Evolutionary conservation across 306 rosid genomes (phyloP), one percentile per base, ranked within the genome.

Genomic region (Pueraria montana): DNA sequence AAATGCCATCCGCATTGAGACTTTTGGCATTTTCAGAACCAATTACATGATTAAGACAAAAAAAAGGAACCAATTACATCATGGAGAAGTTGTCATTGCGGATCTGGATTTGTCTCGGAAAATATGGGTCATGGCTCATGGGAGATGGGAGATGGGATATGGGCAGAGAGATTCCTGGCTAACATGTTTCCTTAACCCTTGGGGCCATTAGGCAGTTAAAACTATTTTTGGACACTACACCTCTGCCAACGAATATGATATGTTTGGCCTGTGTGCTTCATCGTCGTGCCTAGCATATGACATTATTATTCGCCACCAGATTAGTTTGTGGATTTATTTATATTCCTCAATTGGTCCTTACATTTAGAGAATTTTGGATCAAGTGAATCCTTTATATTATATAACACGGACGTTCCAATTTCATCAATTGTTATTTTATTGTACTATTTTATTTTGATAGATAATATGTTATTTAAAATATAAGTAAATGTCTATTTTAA

Each of bases 1-100:
- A 7, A 17, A 62, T 58, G 63, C 73, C 49, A 7, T 12, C 48
- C 5, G 40, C 18, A 12, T 18, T 18, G 74, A 14, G 75, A 16
- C 30, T 38, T 9, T 3, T 79, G 32, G 46, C 18, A 77, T 20
- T 67, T 67, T 79, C 17, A 67, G 74, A 79, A 21, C 67, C 36
- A 36, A 67, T 12, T 66, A 10, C 20, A 12, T 55, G 11, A 32
- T 30, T 56, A n/a, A 64, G 18, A 17, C 18, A 36, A 5, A 32
- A 64, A 16, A 14, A 64, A 3, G 11, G 42, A 62, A 14, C 21
- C 40, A 32, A 14, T 17, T 34, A n/a, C 23, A 3, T 16, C 4
- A 7, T 63, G 10, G 21, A 30, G 43, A 63, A 62, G 11, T 23
- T 63, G 46, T 34, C 23, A 17, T 10, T 32, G 24, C 46, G 8